Conservation (phyloP, 2,329 filamentous ascomycete genomes). For the Dothideomycetidae sp. region DNA sequence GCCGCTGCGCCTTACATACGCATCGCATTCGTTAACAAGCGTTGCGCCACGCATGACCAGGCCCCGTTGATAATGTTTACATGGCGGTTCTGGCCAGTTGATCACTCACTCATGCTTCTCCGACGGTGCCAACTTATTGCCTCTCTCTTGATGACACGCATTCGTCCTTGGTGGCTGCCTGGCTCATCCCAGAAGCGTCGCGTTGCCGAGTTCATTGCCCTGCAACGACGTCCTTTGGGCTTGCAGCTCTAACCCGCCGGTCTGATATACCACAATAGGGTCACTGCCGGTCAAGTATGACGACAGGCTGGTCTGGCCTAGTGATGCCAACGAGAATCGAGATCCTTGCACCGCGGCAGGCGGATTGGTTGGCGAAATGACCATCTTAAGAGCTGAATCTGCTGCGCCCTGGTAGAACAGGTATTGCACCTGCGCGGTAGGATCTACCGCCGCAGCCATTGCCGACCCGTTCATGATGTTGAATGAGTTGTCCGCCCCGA, state of each 20-base stretch:
- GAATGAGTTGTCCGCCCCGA: too few relatives aligned
- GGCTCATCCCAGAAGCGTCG: too few relatives aligned
- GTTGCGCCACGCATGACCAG: too few relatives aligned
- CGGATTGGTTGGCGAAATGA: background rate
- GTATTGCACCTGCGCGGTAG: constrained; percentile 1
- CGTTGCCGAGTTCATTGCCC: background rate
- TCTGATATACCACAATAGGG: background rate
- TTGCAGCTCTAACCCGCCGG: background rate
- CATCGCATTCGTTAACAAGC: too few relatives aligned
- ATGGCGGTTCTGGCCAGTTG: too few relatives aligned
- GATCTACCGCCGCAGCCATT: background rate
- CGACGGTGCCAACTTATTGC: too few relatives aligned
- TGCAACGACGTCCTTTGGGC: background rate
- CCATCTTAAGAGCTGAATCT: constrained; percentile 3
- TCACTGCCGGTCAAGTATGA: background rate
- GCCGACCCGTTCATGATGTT: background rate
- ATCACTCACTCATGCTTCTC: too few relatives aligned
- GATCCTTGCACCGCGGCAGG: background rate
- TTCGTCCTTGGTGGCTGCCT: too few relatives aligned
- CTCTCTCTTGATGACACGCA: too few relatives aligned
- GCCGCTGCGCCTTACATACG: too few relatives aligned
- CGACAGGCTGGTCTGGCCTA: background rate
- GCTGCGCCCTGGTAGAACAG: constrained; percentile 1
- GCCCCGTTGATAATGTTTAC: too few relatives aligned
- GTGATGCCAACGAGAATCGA: background rate